Conservation (phyloP, 2,329 filamentous ascomycete genomes). For the Penicillium crustosum region DNA sequence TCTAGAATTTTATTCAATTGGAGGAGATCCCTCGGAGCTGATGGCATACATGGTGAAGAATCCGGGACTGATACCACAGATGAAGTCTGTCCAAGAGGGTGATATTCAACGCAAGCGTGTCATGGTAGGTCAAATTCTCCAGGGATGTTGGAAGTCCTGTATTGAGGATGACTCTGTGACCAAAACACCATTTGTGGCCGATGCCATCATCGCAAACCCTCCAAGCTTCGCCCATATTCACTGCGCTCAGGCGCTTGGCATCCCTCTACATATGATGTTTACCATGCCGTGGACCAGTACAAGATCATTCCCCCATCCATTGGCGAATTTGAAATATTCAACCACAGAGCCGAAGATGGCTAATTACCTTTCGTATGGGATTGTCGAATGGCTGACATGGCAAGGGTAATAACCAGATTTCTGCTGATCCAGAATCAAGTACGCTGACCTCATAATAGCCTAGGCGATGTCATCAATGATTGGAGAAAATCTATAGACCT, state of each 20-base stretch:
- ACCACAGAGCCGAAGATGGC: constrained; percentile 34
- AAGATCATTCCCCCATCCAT: constrained; percentile 45
- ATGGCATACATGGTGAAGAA: constrained; percentile 52
- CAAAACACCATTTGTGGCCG: constrained; percentile 47
- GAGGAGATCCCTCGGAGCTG: constrained; percentile 52
- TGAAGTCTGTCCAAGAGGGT: constrained; percentile 31
- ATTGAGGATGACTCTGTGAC: constrained; percentile 23
- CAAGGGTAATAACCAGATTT: constrained; percentile 36
- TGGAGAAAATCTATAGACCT: constrained; percentile 40
- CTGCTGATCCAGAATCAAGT: background rate
- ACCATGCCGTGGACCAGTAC: constrained; percentile 51
- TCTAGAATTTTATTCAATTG: constrained; percentile 56
- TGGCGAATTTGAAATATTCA: constrained; percentile 45
- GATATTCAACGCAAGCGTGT: constrained; percentile 21
- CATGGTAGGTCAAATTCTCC: constrained; percentile 34
- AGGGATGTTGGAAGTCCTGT: constrained; percentile 36
- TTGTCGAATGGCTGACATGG: constrained; percentile 50
- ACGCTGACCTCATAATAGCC: constrained; percentile 14
- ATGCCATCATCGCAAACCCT: constrained; percentile 54
- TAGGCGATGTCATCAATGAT: constrained; percentile 45
- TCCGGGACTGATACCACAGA: constrained; percentile 37
- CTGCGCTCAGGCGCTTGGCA: constrained; percentile 48
- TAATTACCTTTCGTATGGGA: constrained; percentile 46
- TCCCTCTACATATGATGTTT: constrained; percentile 51
- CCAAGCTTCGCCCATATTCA: constrained; percentile 52